Evolutionary conservation across 2,329 filamentous ascomycete genomes (phyloP).

Genomic region (Periconia sp.): DNA sequence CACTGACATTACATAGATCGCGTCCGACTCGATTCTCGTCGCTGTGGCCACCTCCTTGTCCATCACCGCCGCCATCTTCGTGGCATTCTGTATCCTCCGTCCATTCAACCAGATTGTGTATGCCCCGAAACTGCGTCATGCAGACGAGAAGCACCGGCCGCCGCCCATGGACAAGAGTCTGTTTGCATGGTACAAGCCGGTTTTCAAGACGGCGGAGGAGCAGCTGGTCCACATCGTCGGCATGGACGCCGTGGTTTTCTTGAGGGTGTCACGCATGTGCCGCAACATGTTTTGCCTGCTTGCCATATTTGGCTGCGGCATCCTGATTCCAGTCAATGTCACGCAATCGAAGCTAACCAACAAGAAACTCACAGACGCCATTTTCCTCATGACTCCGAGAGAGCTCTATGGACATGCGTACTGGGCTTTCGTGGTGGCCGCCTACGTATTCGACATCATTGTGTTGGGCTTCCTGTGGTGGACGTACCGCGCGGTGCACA

Average conservation of each 20-base stretch:
- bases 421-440: conserved; percentile 65
- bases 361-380: conserved; percentile 22
- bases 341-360: conserved; percentile 18
- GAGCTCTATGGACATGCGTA: conserved; percentile 57
- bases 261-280: conserved; percentile 89
- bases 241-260: conserved; percentile 88
- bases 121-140: conserved; percentile 90
- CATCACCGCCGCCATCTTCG: conserved; percentile 73
- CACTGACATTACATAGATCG: conserved; percentile 52
- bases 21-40: conserved; percentile 71
- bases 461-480: conserved; percentile 85
- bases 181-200: conserved; percentile 83
- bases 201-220: conserved; percentile 78
- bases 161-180: conserved; percentile 85
- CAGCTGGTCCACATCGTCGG: conserved; percentile 82
- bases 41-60: conserved; percentile 82
- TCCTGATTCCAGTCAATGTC: conserved; percentile 86
- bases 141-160: conserved; percentile 87
- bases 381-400: conserved; percentile 48
- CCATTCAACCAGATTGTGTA: conserved; percentile 93
- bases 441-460: conserved; percentile 73
- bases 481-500: conserved; percentile 79
- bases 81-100: conserved; percentile 86
- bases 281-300: conserved; percentile 84
- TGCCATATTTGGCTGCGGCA: conserved; percentile 72